These are phyloP conservation scores for Serendipita sp. DNA, from an alignment of 768 basidiomycete genomes.

Conservation along the genomic window DNA sequence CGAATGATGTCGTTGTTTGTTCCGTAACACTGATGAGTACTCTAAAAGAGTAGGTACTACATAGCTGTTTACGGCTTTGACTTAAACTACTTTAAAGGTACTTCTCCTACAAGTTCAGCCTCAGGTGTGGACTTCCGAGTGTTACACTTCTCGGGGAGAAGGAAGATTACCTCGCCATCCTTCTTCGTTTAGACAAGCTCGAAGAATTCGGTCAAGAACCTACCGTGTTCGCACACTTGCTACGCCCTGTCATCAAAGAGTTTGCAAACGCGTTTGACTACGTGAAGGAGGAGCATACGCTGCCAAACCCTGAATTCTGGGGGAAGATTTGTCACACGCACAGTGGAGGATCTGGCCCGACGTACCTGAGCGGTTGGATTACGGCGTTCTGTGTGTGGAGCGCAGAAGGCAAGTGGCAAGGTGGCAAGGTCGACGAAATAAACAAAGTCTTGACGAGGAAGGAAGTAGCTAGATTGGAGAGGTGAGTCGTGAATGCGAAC, in stretches of 20 bases:
- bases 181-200: slow-evolving; percentile 25
- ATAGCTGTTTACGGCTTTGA: background rate
- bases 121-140: slow-evolving; percentile 27
- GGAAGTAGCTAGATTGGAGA: background rate
- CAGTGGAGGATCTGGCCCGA: slow-evolving; percentile 4
- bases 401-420: slow-evolving; percentile 10
- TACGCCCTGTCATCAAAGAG: slow-evolving; percentile 24
- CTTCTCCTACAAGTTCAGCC: slow-evolving; percentile 21
- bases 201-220: slow-evolving; percentile 23
- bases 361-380: slow-evolving; percentile 10
- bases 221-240: slow-evolving; percentile 24
- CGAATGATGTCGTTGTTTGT: slow-evolving; percentile 23
- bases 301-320: slow-evolving; percentile 15
- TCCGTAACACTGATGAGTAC: slow-evolving; percentile 29
- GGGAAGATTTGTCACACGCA: slow-evolving; percentile 4
- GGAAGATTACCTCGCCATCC: slow-evolving; percentile 25
- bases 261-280: slow-evolving; percentile 19
- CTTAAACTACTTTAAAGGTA: slow-evolving; percentile 12
- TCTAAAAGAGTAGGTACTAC: slow-evolving; percentile 17
- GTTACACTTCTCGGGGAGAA: slow-evolving; percentile 29
- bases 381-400: slow-evolving; percentile 10
- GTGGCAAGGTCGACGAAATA: background rate
- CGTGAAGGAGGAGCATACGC: slow-evolving; percentile 2
- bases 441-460: background rate
- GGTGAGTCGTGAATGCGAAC: background rate